Evolutionary conservation across 2,329 filamentous ascomycete genomes (phyloP), one percentile per base, ranked within the genome.

Genomic region (Ophiosphaerella narmari): DNA sequence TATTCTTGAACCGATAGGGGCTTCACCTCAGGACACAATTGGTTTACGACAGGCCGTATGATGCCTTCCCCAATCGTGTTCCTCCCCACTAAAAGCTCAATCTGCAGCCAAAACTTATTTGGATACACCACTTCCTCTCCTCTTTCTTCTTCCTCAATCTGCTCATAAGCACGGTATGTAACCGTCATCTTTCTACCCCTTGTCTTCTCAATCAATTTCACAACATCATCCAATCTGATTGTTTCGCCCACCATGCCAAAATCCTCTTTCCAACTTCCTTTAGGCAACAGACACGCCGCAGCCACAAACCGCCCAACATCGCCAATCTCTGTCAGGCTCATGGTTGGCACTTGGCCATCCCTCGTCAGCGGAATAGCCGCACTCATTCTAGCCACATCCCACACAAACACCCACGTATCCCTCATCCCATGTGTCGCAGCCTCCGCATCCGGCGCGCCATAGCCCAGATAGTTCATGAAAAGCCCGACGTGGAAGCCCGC

Each of bases 401-500:
- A 62, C n/a, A 59, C 16, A 26, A 51, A 50, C 31, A 39, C 48
- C 52, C 47, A 54, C 23, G 48, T 50, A n/a, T 63, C 55, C 32
- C 54, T 48, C 18, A 67, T 44, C 21, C 63, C 62, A 21, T 61
- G 55, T 34, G 64, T 39, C 26, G 63, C 63, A 29, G 58, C 54
- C 31, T 52, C 50, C 39, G 60, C 43, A 26, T 59, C 47, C 11
- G 46, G 45, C 13, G 46, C 52, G 3, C 67, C 69, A 36, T 70
- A 58, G 5, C 55, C 70, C 4, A 74, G 54, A 44, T 72, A 71
- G 34, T 73, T 71, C 68, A 74, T 71, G 44, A 73, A 73, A 41
- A 65, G 54, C 8, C 72, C 72, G 34, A 59, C 60, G 14, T 62
- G 56, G 37, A 74, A 74, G 4, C 62, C 48, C 24, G 66, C 62